Base-by-base conservation (phyloP, 2,329 filamentous ascomycete species). In the Coniella lustricola region DNA sequence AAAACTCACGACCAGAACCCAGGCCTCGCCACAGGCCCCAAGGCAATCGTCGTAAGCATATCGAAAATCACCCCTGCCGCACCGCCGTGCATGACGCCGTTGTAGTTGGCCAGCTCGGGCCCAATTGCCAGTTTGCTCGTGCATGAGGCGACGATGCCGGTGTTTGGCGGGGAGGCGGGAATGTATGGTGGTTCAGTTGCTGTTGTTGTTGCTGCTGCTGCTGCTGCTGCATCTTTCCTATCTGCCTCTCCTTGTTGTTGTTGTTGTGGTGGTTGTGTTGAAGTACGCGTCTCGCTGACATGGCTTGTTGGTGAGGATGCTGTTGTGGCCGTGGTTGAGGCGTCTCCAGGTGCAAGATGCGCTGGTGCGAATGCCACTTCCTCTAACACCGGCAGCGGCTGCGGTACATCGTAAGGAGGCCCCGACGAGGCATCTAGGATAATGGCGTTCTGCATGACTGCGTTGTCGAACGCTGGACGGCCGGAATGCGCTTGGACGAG, bases 61-160 rank as follows among this genome's bases (percentile, higher is more conserved):
- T 82, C 78, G 51, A 77, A 76, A 37, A 79, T 73, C 4, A 75
- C 62, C 0, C 73, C 70, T 2, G 74, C 73, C 2, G 73, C 74
- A 7, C 75, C 75, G 17, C 76, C 76, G 56, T 79, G 76, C 53
- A 79, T 65, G 29, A 70, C 72, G 2, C 67, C 67, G 29, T 66
- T 64, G 38, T 66, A 57, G 58, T 78, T 79, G 52, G 68, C 67
- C 45, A 76, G 69, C 40, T 61, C 59, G 10, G 58, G 56, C 9
- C 69, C 64, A 14, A 76, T 69, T 3, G 56, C 61, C 51, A 78
- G 65, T 18, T 64, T 65, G 56, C 70, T 76, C 4, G 67, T 64
- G 2, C 63, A 64, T 0, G 62, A 65, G 9, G 67, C 61, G 14
- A 52, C n/a, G 17, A 57, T 45, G 14, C 39, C 35, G 21, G 25